A percentile compares a stretch with the other conserved stretches of the same genome.
These are phyloP conservation scores for Exophiala dermatitidis DNA, from an alignment of 2,329 filamentous ascomycete species.

Conservation along the genomic window DNA sequence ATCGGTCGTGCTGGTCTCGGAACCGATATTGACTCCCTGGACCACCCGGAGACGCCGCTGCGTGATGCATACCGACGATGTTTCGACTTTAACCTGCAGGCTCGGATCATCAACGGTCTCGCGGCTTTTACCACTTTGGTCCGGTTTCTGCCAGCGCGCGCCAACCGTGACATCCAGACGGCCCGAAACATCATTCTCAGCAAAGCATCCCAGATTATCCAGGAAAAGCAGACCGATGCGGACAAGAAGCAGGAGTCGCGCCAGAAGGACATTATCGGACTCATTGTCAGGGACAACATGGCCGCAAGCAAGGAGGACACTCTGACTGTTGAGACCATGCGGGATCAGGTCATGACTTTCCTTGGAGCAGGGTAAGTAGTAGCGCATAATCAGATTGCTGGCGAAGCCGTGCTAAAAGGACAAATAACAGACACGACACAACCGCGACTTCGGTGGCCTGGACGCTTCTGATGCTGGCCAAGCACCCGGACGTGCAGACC, in stretches of 20 bases:
- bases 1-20: slow-evolving; percentile 40
- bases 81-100: slow-evolving; percentile 33
- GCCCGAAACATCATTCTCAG: slow-evolving; percentile 35
- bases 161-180: slow-evolving; percentile 36
- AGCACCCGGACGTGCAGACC: slow-evolving; percentile 35
- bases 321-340: slow-evolving; percentile 29
- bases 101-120: slow-evolving; percentile 37
- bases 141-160: slow-evolving; percentile 36
- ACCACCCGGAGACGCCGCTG: slow-evolving; percentile 34
- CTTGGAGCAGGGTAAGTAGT: slow-evolving; percentile 34
- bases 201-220: slow-evolving; percentile 36
- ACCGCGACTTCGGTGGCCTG: slow-evolving; percentile 41
- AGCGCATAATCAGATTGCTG: too few species aligned
- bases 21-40: slow-evolving; percentile 37
- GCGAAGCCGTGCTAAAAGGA: not conserved
- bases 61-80: slow-evolving; percentile 34
- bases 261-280: slow-evolving; percentile 37
- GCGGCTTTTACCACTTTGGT: slow-evolving; percentile 41
- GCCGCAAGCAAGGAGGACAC: slow-evolving; percentile 32
- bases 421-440: slow-evolving; percentile 30
- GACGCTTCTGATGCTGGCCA: slow-evolving; percentile 38
- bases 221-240: slow-evolving; percentile 32
- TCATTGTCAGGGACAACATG: slow-evolving; percentile 36
- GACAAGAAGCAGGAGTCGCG: slow-evolving; percentile 28
- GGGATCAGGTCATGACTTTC: slow-evolving; percentile 39